Evolutionary conservation across 495 filamentous ascomycete species (phyloP).

Genomic region (Glutinoglossum americanum): DNA sequence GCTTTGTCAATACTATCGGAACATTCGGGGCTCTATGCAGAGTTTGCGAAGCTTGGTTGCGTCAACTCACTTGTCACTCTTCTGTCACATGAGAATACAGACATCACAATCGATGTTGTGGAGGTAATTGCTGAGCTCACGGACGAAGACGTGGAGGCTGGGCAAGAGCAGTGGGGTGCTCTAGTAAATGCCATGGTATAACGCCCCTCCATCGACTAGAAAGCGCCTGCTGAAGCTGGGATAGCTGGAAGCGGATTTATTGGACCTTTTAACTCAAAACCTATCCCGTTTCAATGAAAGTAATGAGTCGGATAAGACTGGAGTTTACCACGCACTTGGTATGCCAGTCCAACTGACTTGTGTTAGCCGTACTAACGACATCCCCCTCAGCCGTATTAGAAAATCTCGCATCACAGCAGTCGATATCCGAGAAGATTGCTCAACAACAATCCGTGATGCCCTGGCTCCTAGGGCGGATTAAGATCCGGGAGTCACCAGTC

Average conservation of each 20-base stretch:
- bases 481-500: constrained; percentile 34
- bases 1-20: constrained; percentile 72
- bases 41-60: constrained; percentile 64
- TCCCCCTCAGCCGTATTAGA: constrained; percentile 41
- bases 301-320: constrained; percentile 55
- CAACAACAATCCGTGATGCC: constrained; percentile 39
- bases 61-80: constrained; percentile 55
- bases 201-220: not conserved
- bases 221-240: not conserved
- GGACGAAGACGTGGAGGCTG: constrained; percentile 78
- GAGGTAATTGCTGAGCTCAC: constrained; percentile 86
- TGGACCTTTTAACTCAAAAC: constrained; percentile 68
- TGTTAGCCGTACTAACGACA: constrained; percentile 6
- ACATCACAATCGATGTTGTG: constrained; percentile 82
- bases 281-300: constrained; percentile 63
- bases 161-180: constrained; percentile 60
- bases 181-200: constrained; percentile 58
- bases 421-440: constrained; percentile 47
- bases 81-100: constrained; percentile 86
- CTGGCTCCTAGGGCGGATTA: constrained; percentile 58
- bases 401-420: constrained; percentile 52
- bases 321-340: constrained; percentile 70
- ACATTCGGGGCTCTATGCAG: constrained; percentile 62
- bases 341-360: constrained; percentile 5
- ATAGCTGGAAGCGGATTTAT: constrained; percentile 52